These are phyloP conservation scores for Avicennia marina DNA, from an alignment of 257 asterid species.

Conservation along the genomic window DNA sequence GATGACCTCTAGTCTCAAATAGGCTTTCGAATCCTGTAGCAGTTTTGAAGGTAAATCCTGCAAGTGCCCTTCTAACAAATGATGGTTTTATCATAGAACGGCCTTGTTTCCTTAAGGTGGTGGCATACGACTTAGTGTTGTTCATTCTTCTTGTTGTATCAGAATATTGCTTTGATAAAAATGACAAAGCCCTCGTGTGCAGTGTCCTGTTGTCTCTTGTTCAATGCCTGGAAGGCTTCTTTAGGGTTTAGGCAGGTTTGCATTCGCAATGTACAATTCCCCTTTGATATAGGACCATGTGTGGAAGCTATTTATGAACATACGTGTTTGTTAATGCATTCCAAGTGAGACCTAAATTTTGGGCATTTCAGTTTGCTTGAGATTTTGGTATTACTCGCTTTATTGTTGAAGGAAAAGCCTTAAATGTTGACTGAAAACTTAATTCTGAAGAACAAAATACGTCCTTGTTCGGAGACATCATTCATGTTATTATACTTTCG, in stretches of 20 bases:
- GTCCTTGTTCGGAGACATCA: too few relatives aligned
- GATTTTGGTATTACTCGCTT: too few relatives aligned
- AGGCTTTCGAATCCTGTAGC: background rate
- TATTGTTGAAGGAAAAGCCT: too few relatives aligned
- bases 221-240: background rate
- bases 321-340: background rate
- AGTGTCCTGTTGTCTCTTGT: background rate
- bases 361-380: too few relatives aligned
- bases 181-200: background rate
- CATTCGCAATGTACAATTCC: background rate
- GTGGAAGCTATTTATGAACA: background rate
- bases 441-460: too few relatives aligned
- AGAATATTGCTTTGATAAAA: constrained; percentile 12
- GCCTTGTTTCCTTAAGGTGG: background rate
- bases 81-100: background rate
- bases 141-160: constrained; percentile 13
- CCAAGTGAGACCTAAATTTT: too few relatives aligned
- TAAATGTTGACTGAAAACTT: too few relatives aligned
- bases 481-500: too few relatives aligned
- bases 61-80: background rate
- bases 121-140: background rate
- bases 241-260: background rate
- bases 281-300: background rate
- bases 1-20: constrained; percentile 50
- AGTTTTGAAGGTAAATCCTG: background rate